Evolutionary conservation across 148 eudicot species (phyloP), one percentile per base, ranked within the genome.

Genomic region (Silene conica): DNA sequence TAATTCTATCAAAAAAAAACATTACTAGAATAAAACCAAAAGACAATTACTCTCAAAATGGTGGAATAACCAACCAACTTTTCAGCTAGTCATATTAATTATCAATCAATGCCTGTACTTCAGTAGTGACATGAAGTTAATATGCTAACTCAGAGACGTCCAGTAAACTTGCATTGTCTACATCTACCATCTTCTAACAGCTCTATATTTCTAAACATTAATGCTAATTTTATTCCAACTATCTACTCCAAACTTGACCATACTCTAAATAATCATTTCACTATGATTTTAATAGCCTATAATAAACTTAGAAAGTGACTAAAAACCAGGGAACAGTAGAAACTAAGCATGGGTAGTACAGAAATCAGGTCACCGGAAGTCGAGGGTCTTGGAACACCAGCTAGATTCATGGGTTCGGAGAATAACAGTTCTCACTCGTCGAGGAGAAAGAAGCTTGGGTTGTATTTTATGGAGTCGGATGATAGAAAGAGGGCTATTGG

Each of bases 391-490:
- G 70, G 72, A 31, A 56, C 77, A 6, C 38, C 80, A 9, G n/a
- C 0, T 15, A 48, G 14, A 54, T 63, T 7, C 54, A 67, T 46
- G 73, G 31, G 28, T 23, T 16, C 11, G 59, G 12, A 72, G 71
- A 68, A 46, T 45, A 69, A 41, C 61, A 75, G 28, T 55, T 76
- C 76, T 0, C 80, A 72, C n/a, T 34, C 63, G 9, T 63, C 48
- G 3, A 74, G 73, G 65, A 87, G 89, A 26, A 88, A 88, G 84
- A 87, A 80, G 74, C 85, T 90, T 0, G 88, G 89, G 14, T 50
- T 79, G 11, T 86, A 88, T 63, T 90, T 88, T 80, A 62, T 88
- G 12, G 97, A 92, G 71, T 92, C 97, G 0, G 97, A 92, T 73
- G 89, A 87, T 68, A 80, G 87, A 73, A 60, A 87, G 65, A 80